A percentile compares a stretch with the other conserved stretches of the same genome.
These are phyloP conservation scores for Pouteria glomerata DNA, from an alignment of 148 eudicot genomes.

Conservation along the genomic window DNA sequence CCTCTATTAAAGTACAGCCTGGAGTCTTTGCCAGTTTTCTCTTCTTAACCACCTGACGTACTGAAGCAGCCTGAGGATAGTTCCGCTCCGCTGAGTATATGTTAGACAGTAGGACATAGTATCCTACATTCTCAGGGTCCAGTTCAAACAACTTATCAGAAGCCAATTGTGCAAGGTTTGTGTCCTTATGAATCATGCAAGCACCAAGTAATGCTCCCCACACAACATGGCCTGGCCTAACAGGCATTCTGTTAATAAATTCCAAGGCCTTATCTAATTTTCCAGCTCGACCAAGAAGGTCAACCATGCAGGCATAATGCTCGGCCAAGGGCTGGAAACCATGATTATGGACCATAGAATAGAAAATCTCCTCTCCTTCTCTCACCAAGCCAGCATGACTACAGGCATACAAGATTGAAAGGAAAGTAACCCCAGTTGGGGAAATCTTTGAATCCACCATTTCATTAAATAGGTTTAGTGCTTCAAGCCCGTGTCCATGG, in stretches of 20 bases:
- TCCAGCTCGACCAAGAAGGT: slow-evolving; percentile 73
- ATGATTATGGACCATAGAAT: slow-evolving; percentile 58
- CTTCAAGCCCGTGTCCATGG: slow-evolving; percentile 65
- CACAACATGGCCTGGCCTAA: slow-evolving; percentile 53
- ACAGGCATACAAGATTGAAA: slow-evolving; percentile 73
- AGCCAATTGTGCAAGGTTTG: slow-evolving; percentile 51
- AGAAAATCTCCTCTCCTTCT: slow-evolving; percentile 58
- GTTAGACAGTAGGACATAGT: slow-evolving; percentile 65
- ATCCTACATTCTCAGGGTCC: slow-evolving; percentile 70
- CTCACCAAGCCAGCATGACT: slow-evolving; percentile 76
- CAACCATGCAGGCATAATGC: slow-evolving; percentile 90
- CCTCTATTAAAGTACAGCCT: slow-evolving; percentile 71
- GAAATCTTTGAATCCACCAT: slow-evolving; percentile 44
- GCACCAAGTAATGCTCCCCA: slow-evolving; percentile 88
- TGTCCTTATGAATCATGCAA: slow-evolving; percentile 74
- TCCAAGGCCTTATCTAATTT: slow-evolving; percentile 52
- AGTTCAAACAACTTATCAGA: slow-evolving; percentile 58
- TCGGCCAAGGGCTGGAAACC: slow-evolving; percentile 53
- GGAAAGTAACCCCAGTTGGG: slow-evolving; percentile 59
- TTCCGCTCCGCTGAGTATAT: slow-evolving; percentile 56
- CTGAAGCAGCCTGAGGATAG: slow-evolving; percentile 56
- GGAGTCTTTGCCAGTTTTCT: slow-evolving; percentile 55
- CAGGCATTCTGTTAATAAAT: slow-evolving; percentile 61
- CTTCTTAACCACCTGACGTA: slow-evolving; percentile 55
- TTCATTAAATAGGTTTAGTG: slow-evolving; percentile 38